Base-by-base conservation (phyloP, 1,139 yeast species). In the Candida pseudoviswanathii region DNA sequence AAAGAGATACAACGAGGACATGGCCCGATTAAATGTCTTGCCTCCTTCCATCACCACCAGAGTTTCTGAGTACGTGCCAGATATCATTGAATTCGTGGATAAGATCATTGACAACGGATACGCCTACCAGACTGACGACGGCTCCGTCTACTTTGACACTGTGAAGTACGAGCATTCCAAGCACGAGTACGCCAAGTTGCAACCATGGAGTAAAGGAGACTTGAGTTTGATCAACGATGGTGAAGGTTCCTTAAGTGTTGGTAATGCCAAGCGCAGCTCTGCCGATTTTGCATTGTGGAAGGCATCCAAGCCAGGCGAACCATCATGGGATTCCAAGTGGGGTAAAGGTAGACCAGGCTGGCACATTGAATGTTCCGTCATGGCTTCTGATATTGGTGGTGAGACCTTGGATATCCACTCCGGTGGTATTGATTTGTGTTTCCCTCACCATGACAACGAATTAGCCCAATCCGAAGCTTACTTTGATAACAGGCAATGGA, bases 361-460 rank as follows among this genome's bases (percentile, higher is more conserved):
- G 99, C 99, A 94, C 66, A 94, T 94, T 67, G 99, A 94, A 71
- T 94, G 99, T 77, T 91, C 98, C 5, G 99, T 94, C 11, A 94
- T 94, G 99, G 99, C 99, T 1, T 81, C 94, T 47, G 96, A 91
- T 60, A 80, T 91, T 44, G 78, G 89, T 41, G 98, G 98, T 1
- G 71, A 81, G 33, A 78, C 80, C 51, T 87, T 95, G 79, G 99
- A 94, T 69, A 90, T 94, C 58, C 99, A 94, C 67, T 86, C 96
- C 24, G 99, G 99, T 50, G 99, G 99, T 56, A 84, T 94, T 52
- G 99, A 94, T 70, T 80, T 94, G 62, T 97, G 98, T 30, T 95
- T 94, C 76, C 99, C 99, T n/a, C 99, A 94, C 67, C 99, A 94
- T 70, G 99, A 94, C 69, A 94, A 94, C 63, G 99, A 94, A 71